A percentile compares a stretch with the other conserved stretches of the same genome.
These are phyloP conservation scores for Dothistroma pini DNA, from an alignment of 2,329 filamentous ascomycete species.

Conservation along the genomic window DNA sequence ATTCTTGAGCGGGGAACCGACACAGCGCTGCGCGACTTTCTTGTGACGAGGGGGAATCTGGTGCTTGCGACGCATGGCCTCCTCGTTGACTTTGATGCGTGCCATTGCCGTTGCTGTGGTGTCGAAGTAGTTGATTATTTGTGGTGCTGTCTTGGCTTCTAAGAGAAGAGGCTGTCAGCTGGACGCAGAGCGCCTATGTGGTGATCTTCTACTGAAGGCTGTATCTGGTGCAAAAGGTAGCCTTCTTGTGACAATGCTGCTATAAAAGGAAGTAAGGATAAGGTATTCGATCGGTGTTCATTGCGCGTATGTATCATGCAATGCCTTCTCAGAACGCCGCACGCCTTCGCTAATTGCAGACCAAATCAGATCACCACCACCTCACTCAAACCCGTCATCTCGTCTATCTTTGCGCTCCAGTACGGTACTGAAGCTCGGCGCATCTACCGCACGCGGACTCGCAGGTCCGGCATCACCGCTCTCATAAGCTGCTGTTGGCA, in stretches of 20 bases:
- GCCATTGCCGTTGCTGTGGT: not conserved
- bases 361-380: not conserved
- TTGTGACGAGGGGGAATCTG: not conserved
- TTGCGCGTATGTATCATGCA: constrained; percentile 6
- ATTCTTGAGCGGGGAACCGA: not conserved
- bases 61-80: no score
- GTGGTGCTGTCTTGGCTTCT: not conserved
- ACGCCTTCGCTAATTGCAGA: constrained; percentile 20
- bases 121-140: not conserved
- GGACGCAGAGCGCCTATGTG: no score
- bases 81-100: no score
- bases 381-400: constrained; percentile 34
- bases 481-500: constrained; percentile 29
- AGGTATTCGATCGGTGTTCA: not conserved
- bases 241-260: not conserved
- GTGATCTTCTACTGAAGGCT: no score
- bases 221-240: not conserved
- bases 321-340: constrained; percentile 8
- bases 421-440: constrained; percentile 17
- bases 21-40: not conserved
- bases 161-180: not conserved
- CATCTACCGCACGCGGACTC: constrained; percentile 21
- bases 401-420: constrained; percentile 24
- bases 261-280: not conserved
- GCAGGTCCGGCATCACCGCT: constrained; percentile 8